Conservation (phyloP, 768 basidiomycete species). For the Hygrophorus russula region DNA sequence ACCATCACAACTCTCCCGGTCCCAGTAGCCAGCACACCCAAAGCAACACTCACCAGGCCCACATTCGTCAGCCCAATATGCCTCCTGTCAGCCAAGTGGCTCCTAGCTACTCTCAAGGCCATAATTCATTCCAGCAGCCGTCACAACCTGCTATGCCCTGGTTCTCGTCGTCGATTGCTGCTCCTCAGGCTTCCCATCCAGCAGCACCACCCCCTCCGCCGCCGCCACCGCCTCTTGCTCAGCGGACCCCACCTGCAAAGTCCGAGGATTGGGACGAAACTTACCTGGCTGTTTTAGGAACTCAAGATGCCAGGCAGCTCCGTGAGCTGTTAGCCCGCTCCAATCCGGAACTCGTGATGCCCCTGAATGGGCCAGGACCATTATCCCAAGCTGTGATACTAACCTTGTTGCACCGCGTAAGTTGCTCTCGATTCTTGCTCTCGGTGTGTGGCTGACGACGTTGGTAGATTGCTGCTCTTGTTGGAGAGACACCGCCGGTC, state of each 20-base stretch:
- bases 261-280: conserved; percentile 78
- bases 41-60: conserved; percentile 24
- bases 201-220: conserved; percentile 49
- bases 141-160: conserved; percentile 36
- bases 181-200: conserved; percentile 76
- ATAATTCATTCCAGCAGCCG: conserved; percentile 25
- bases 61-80: conserved; percentile 31
- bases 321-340: conserved; percentile 63
- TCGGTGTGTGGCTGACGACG: conserved; percentile 4
- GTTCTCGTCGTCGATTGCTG: conserved; percentile 57
- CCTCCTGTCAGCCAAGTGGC: conserved; percentile 27
- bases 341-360: conserved; percentile 74
- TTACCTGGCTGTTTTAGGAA: conserved; percentile 66
- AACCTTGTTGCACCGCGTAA: conserved; percentile 72
- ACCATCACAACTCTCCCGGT: conserved; percentile 32
- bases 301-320: conserved; percentile 64
- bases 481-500: conserved; percentile 64
- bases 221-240: conserved; percentile 25
- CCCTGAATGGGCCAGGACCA: conserved; percentile 53
- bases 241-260: conserved; percentile 43
- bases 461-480: conserved; percentile 54
- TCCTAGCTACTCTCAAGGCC: conserved; percentile 26
- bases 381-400: conserved; percentile 79
- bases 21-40: conserved; percentile 26
- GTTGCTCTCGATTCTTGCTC: conserved; percentile 17